These are phyloP conservation scores for Leishmania gerbilli DNA, from an alignment of 208 protist species.

Conservation along the genomic window DNA sequence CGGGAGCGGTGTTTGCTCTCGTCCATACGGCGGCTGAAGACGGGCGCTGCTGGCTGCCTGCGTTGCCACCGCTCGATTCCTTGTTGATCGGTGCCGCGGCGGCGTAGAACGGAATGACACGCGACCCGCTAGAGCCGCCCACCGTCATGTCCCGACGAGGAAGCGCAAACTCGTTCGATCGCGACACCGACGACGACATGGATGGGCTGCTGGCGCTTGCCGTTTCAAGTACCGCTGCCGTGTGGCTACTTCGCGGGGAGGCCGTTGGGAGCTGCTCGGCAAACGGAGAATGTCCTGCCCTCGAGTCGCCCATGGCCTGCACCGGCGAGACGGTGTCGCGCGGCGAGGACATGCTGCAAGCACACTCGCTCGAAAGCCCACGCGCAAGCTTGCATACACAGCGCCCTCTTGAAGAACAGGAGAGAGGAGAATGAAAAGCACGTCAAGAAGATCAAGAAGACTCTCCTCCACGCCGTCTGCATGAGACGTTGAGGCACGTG, in stretches of 20 bases:
- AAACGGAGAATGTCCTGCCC: neutral
- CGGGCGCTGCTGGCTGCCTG: neutral
- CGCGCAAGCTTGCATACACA: neutral
- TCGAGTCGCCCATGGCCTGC: neutral
- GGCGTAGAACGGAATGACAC: constrained; percentile 8
- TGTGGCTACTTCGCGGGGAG: neutral
- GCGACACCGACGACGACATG: neutral
- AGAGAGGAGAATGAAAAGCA: neutral
- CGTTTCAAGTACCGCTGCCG: neutral
- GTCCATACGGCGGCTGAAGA: neutral
- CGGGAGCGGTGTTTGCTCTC: neutral
- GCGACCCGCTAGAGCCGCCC: neutral
- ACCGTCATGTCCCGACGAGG: constrained; percentile 1
- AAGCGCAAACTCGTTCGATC: constrained; percentile 6
- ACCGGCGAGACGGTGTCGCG: constrained; percentile 1
- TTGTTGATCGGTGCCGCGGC: neutral
- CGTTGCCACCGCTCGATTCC: neutral
- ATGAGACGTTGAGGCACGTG: neutral
- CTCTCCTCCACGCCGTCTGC: neutral
- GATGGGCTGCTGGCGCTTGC: neutral
- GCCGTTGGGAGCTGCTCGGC: constrained; percentile 1
- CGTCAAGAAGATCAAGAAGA: too few relatives aligned
- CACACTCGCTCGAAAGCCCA: neutral
- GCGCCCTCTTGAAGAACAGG: neutral
- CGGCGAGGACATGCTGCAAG: constrained; percentile 1